Base-by-base conservation (phyloP, 208 protist species). In the Strigomonas culicis region DNA sequence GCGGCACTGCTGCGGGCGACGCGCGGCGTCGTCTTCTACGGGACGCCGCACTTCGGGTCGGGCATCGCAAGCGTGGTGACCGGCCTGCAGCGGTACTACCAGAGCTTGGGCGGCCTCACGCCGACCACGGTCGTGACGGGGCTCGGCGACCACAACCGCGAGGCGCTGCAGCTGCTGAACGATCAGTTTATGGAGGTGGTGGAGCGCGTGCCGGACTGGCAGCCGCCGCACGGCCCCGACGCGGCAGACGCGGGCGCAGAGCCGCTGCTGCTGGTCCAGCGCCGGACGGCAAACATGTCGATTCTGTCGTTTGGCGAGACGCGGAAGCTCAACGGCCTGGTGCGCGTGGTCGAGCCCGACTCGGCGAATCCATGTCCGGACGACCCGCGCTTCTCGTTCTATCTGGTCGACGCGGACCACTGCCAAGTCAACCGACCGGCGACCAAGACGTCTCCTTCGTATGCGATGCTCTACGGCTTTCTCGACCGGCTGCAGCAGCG, bases 11-110 rank as follows among this genome's bases (percentile, higher is more conserved):
- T 90, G 41, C 58, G 68, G 11, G 68, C 72, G 19, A 55, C 82
- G 0, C 72, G 77, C 8, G 84, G 84, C n/a, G 72, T 84, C 27
- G 84, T 90, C 24, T 90, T 90, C 46, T 90, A 86, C 67, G 69
- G 75, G 17, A 90, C 84, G 6, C 84, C 84, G 21, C 84, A 90
- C 68, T 90, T 90, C 74, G 84, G 84, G 1, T 79, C 84, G 8
- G 71, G 70, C 2, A 61, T 90, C 19, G 80, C 80, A 4, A 86
- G 79, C 52, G 68, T 87, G 21, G 77, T 87, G 34, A 81, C 84
- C 0, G 77, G 77, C 8, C 34, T 86, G 27, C 65, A 76, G 53
- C 69, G 77, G 36, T 84, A 83, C 61, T 90, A 86, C 62, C 70
- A 81, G 41, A 67, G 68, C 11, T 43, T 84, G 19, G 84, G 80